Percentiles rank a stretch among this genome's conserved stretches.
phyloP scores from a whole-genome alignment of 1,284 basidiomycete genomes.

The Microbotryum lychnidis-dioicae region DNA sequence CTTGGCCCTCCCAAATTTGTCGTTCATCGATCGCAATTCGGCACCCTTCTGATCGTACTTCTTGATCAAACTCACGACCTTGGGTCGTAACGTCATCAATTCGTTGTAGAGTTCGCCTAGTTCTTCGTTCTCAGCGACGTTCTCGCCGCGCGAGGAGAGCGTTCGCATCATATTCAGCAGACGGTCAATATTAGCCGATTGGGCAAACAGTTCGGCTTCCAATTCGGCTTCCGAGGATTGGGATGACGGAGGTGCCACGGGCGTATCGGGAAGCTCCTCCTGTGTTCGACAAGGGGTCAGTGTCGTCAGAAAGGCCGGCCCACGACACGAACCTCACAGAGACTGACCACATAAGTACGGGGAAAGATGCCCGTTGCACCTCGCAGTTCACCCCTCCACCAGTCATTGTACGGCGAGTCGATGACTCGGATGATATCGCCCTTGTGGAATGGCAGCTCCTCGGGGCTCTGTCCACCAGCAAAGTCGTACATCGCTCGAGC shows the following conservation, averaged over 20 bases:
- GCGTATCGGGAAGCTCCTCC: constrained; percentile 81
- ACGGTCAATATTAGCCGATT: constrained; percentile 79
- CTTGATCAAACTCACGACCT: constrained; percentile 93
- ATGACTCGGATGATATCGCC: constrained; percentile 95
- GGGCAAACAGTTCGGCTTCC: constrained; percentile 76
- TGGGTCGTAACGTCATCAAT: constrained; percentile 78
- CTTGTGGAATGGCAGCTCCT: constrained; percentile 84
- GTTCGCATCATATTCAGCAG: constrained; percentile 77
- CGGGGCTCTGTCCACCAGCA: constrained; percentile 67
- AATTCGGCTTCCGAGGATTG: constrained; percentile 62
- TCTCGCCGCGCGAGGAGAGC: constrained; percentile 57
- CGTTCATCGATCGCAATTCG: constrained; percentile 33
- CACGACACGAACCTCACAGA: neutral
- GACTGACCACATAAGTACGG: constrained; percentile 84
- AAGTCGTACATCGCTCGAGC: constrained; percentile 89
- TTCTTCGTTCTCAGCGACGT: constrained; percentile 87
- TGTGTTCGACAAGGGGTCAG: constrained; percentile 35
- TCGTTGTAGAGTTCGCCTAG: constrained; percentile 90
- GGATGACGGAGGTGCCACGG: constrained; percentile 58
- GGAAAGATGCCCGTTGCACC: constrained; percentile 96
- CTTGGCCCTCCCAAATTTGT: constrained; percentile 35
- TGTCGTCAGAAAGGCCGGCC: too few species aligned
- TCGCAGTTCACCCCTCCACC: constrained; percentile 93
- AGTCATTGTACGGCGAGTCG: constrained; percentile 90
- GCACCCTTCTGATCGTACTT: constrained; percentile 78